A percentile compares a stretch with the other conserved stretches of the same genome.
Evolutionary conservation across 768 basidiomycete species (phyloP).

Genomic region (Lepiota venenata): DNA sequence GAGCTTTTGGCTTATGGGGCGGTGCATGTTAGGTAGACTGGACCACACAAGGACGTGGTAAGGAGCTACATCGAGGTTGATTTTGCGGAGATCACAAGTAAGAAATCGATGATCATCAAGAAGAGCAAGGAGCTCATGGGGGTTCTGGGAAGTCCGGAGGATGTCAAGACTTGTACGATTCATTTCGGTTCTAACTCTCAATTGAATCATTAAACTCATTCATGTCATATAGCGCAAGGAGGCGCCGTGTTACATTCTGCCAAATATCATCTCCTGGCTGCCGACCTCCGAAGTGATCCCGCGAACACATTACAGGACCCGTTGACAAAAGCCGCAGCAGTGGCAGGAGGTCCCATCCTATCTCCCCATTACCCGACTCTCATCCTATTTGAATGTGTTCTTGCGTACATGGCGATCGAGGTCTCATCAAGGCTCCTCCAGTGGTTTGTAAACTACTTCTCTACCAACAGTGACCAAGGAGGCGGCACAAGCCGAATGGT

Average conservation of each 20-base stretch:
- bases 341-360: conserved; percentile 33
- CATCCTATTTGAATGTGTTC: conserved; percentile 89
- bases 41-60: conserved; percentile 45
- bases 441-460: conserved; percentile 69
- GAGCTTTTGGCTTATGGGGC: too few species aligned
- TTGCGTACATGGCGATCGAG: conserved; percentile 77
- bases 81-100: conserved; percentile 79
- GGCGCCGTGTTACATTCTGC: conserved; percentile 55
- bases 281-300: conserved; percentile 69
- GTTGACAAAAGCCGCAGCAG: conserved; percentile 21
- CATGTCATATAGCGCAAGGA: conserved; percentile 44
- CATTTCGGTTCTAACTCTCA: not conserved
- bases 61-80: conserved; percentile 84
- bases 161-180: conserved; percentile 42
- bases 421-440: conserved; percentile 56
- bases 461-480: conserved; percentile 14
- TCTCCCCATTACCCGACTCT: conserved; percentile 73
- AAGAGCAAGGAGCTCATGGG: conserved; percentile 57
- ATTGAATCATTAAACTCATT: conserved; percentile 4
- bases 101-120: conserved; percentile 79
- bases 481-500: conserved; percentile 12
- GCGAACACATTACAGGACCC: conserved; percentile 34
- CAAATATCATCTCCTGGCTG: conserved; percentile 69
- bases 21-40: conserved; percentile 42
- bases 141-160: conserved; percentile 43